Evolutionary conservation across 164 flowering plant species (phyloP), one percentile per base, ranked within the genome.

Genomic region (Stephania japonica): DNA sequence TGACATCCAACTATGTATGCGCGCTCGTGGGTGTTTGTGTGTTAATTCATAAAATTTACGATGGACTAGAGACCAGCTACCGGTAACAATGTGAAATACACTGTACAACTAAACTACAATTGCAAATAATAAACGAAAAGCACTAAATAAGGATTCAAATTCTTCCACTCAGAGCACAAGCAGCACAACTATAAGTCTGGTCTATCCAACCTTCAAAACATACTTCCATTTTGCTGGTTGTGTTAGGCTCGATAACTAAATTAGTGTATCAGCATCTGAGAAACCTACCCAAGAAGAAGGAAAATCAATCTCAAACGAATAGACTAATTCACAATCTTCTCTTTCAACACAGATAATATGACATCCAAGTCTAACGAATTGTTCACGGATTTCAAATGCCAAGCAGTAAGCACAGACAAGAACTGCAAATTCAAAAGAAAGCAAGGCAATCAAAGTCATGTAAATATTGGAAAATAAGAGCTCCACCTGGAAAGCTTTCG

Each of bases 401-500:
- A 12, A n/a, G n/a, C n/a, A n/a, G n/a, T n/a, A n/a, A 50, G 59
- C 16, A 16, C 59, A 50, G 18, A 50, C 59, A 56, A 56, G 62
- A 56, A 14, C 59, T 56, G 19, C n/a, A 4, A 13, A 14, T 19
- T 13, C 72, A 65, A 81, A 65, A 32, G 82, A 86, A 80, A 88
- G 19, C 6, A n/a, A 41, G 13, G 12, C 47, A 59, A 53, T 38
- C 90, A 87, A 85, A 56, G 50, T 9, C 38, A 71, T n/a, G 38
- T 13, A 21, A 6, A 61, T 9, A 59, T 14, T 4, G 11, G 59
- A 2, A 16, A 49, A n/a, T 2, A 41, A 72, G 38, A 56, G 38
- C 23, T 75, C 75, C 79, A 91, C 96, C 90, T 87, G 91, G 84
- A 91, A 91, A 56, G 87, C 83, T 81, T 91, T 89, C 18, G 93